Percentiles rank a stretch among this genome's conserved stretches.
phyloP scores from a whole-genome alignment of 768 basidiomycete genomes.

The Tricholoma sp. region DNA sequence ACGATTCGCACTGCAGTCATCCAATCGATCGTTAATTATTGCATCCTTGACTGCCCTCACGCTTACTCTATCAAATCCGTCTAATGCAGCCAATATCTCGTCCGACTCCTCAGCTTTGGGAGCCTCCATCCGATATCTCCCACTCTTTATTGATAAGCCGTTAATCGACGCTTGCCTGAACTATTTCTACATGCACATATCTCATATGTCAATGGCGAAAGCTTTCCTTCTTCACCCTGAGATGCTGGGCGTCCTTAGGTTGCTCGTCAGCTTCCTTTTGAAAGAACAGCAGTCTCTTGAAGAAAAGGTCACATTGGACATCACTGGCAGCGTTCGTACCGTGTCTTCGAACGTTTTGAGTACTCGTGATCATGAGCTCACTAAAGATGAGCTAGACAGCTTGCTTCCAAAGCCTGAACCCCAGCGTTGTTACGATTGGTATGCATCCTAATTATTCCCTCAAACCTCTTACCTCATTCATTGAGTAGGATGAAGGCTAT shows the following conservation, averaged over 20 bases:
- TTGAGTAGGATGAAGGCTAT: conserved; percentile 81
- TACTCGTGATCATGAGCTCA: conserved; percentile 60
- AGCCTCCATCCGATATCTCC: conserved; percentile 66
- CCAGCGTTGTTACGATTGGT: conserved; percentile 82
- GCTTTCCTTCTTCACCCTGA: conserved; percentile 67
- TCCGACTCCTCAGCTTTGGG: conserved; percentile 54
- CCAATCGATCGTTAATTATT: conserved; percentile 75
- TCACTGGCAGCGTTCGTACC: conserved; percentile 55
- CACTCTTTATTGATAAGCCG: conserved; percentile 63
- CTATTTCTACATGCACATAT: conserved; percentile 71
- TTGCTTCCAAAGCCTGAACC: conserved; percentile 63
- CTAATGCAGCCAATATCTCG: conserved; percentile 50
- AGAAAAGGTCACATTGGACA: conserved; percentile 57
- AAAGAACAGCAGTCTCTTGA: conserved; percentile 58
- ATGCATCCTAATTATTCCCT: conserved; percentile 13
- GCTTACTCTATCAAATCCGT: conserved; percentile 54
- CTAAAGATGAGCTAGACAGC: conserved; percentile 60
- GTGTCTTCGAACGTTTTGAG: conserved; percentile 45
- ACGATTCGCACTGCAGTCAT: conserved; percentile 48
- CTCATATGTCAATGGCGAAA: conserved; percentile 69
- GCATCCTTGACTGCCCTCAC: conserved; percentile 56
- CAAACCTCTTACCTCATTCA: background rate
- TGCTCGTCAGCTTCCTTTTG: conserved; percentile 64
- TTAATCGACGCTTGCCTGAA: conserved; percentile 70
- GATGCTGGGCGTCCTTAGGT: conserved; percentile 63